Evolutionary conservation across 176 grass and related monocot genomes (phyloP).

Genomic region (Carex kokanica): DNA sequence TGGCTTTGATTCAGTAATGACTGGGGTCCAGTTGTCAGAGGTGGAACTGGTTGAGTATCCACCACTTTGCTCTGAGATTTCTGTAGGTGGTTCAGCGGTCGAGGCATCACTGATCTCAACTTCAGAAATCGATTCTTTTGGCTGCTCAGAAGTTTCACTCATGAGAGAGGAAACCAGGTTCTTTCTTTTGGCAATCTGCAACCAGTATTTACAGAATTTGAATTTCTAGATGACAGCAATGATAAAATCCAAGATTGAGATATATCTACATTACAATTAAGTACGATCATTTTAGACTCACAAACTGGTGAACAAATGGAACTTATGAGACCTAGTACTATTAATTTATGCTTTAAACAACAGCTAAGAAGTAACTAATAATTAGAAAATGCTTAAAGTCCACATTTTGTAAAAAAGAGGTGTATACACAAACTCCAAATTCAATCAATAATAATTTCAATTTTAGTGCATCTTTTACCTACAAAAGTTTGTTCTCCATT

Average conservation of each 20-base stretch:
- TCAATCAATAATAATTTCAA: not conserved
- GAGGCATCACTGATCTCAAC: not conserved
- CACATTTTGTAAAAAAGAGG: not conserved
- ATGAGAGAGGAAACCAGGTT: slow-evolving; percentile 18
- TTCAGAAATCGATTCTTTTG: not conserved
- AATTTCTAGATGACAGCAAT: not conserved
- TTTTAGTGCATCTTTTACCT: not conserved
- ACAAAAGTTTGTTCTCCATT: not conserved
- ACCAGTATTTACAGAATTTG: not conserved
- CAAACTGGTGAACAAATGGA: not conserved
- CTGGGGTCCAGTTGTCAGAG: not conserved
- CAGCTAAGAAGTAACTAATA: not conserved
- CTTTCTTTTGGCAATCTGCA: slow-evolving; percentile 31
- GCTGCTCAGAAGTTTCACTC: not conserved
- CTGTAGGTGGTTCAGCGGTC: not conserved
- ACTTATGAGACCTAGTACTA: not conserved
- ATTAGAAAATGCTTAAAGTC: not conserved
- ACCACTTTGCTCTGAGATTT: not conserved
- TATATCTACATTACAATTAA: not conserved
- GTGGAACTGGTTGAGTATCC: not conserved
- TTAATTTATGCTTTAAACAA: not conserved
- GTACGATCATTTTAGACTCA: not conserved
- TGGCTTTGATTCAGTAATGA: slow-evolving; percentile 7
- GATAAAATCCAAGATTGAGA: not conserved
- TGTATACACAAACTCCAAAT: not conserved